A percentile compares a stretch with the other conserved stretches of the same genome.
phyloP scores from a whole-genome alignment of 2,329 filamentous ascomycete species.

The Coniochaeta sp. region DNA sequence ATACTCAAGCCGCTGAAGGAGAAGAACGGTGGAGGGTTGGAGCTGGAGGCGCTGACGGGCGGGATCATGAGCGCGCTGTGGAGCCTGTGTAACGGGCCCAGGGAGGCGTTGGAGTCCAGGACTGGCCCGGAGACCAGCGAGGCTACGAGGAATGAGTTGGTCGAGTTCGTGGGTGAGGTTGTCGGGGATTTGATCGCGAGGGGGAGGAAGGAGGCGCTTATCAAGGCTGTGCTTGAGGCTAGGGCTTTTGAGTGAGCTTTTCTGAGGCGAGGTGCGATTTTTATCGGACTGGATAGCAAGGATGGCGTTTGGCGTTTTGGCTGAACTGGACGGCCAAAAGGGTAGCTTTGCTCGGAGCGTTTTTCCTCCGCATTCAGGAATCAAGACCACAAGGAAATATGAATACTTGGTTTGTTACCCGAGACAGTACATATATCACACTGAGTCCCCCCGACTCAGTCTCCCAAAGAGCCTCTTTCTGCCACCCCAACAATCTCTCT shows the following conservation, averaged over 20 bases:
- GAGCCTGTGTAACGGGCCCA: constrained; percentile 27
- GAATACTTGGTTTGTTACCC: neutral
- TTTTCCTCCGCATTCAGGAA: neutral
- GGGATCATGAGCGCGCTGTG: constrained; percentile 48
- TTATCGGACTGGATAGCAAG: neutral
- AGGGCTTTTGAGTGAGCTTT: constrained; percentile 38
- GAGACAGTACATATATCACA: constrained; percentile 2
- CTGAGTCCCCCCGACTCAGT: neutral
- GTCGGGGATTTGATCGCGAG: constrained; percentile 41
- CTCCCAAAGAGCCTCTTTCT: neutral
- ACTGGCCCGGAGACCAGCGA: constrained; percentile 9
- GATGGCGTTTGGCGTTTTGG: constrained; percentile 13
- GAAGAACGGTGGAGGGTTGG: constrained; percentile 37
- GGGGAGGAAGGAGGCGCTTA: constrained; percentile 38
- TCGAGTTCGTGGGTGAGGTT: constrained; percentile 48
- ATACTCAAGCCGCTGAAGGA: constrained; percentile 48
- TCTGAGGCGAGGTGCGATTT: constrained; percentile 1
- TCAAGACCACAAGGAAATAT: neutral
- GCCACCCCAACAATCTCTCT: neutral
- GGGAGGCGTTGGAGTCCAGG: constrained; percentile 8
- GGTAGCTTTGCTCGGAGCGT: neutral
- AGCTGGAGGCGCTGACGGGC: constrained; percentile 49
- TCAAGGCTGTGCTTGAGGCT: constrained; percentile 47
- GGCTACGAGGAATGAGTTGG: constrained; percentile 27
- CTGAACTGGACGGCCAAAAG: neutral